phyloP scores from a whole-genome alignment of 2,329 filamentous ascomycete species.

The Colletotrichum spinosum region DNA sequence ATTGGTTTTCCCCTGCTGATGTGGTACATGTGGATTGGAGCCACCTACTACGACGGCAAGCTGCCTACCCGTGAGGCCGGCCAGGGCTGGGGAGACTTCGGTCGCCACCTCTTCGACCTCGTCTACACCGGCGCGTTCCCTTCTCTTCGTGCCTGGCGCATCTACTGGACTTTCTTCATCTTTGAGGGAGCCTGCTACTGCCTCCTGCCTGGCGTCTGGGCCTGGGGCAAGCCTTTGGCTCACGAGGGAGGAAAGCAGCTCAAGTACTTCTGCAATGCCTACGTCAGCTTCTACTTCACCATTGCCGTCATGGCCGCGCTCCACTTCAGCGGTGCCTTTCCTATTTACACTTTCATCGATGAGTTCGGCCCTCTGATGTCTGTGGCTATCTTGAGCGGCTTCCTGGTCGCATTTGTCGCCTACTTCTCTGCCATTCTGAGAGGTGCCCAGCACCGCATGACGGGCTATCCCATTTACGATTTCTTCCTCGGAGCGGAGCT shows the following conservation, averaged over 20 bases:
- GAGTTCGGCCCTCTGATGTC: constrained; percentile 94
- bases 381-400: constrained; percentile 92
- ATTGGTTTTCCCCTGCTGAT: constrained; percentile 87
- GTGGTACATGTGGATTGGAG: constrained; percentile 97
- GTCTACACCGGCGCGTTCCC: constrained; percentile 89
- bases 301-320: constrained; percentile 77
- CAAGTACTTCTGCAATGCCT: constrained; percentile 93
- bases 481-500: constrained; percentile 95
- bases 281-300: constrained; percentile 88
- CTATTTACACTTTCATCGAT: constrained; percentile 90
- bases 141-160: constrained; percentile 83
- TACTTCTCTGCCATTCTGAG: constrained; percentile 87
- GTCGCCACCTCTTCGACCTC: constrained; percentile 72
- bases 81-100: constrained; percentile 74
- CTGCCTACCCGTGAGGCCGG: constrained; percentile 73
- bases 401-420: constrained; percentile 82
- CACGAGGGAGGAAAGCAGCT: constrained; percentile 88
- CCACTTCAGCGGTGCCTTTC: constrained; percentile 88
- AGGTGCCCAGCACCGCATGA: constrained; percentile 92
- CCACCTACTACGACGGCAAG: constrained; percentile 84
- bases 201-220: constrained; percentile 86
- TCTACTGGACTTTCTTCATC: constrained; percentile 95
- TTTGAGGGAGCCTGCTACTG: constrained; percentile 88
- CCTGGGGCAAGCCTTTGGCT: constrained; percentile 87
- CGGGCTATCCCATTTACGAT: constrained; percentile 84